Evolutionary conservation across 2,329 filamentous ascomycete genomes (phyloP).

Genomic region (Penicillium glabrum): DNA sequence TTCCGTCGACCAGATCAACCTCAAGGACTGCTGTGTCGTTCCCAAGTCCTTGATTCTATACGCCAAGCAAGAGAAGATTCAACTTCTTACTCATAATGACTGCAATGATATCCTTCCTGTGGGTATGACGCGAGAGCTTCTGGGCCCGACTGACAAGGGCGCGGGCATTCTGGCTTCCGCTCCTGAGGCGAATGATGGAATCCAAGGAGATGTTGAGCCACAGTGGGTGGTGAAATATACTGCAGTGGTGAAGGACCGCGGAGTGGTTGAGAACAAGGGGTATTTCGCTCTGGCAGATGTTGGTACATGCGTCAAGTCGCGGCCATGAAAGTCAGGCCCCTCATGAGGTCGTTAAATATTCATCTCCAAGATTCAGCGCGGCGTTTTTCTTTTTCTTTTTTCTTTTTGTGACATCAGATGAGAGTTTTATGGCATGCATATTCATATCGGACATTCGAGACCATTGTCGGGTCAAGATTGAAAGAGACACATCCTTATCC

Average conservation of each 20-base stretch:
- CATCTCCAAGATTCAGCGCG: slow-evolving; percentile 23
- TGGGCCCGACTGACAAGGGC: slow-evolving; percentile 70
- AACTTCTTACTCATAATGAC: slow-evolving; percentile 90
- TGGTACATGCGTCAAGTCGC: slow-evolving; percentile 44
- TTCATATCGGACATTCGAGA: background rate
- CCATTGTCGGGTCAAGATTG: background rate
- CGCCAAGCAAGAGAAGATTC: slow-evolving; percentile 79
- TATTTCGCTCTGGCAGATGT: slow-evolving; percentile 88
- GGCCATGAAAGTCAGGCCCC: slow-evolving; percentile 18
- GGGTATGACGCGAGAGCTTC: slow-evolving; percentile 79
- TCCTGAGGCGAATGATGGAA: slow-evolving; percentile 52
- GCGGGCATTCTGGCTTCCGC: slow-evolving; percentile 71
- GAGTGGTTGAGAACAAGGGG: slow-evolving; percentile 97
- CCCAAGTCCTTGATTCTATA: slow-evolving; percentile 81
- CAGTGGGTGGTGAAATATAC: slow-evolving; percentile 98
- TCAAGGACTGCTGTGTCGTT: slow-evolving; percentile 93
- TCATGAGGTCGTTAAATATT: slow-evolving; percentile 7
- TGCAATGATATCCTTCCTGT: slow-evolving; percentile 86
- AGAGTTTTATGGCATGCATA: background rate
- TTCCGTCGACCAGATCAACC: slow-evolving; percentile 91
- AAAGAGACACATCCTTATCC: slow-evolving; percentile 54
- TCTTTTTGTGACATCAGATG: background rate
- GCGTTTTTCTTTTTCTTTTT: slow-evolving; percentile 16
- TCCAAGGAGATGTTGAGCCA: slow-evolving; percentile 76
- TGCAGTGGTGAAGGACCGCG: slow-evolving; percentile 87